phyloP scores from a whole-genome alignment of 345 rosid species.

The Gossypium rotundifolium region DNA sequence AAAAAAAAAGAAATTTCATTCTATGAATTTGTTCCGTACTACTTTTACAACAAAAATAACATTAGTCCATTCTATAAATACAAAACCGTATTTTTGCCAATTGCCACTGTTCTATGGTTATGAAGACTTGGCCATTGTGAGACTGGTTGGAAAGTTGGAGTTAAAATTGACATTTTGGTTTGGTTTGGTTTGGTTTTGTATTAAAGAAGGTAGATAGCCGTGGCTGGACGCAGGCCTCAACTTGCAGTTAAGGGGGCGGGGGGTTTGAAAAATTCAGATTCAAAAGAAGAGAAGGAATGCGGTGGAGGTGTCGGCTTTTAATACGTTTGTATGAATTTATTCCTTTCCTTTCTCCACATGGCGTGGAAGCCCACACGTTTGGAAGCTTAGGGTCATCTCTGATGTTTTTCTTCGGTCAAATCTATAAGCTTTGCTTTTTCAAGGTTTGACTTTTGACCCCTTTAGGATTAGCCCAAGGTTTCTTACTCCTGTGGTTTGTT shows the following conservation, averaged over 20 bases:
- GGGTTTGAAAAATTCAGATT: not conserved
- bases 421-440: not conserved
- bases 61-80: no score
- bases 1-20: no score
- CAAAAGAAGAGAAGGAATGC: no score
- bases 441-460: not conserved
- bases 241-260: not conserved
- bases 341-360: constrained; percentile 4
- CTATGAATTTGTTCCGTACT: no score
- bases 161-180: not conserved
- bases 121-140: no score
- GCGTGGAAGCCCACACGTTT: constrained; percentile 13
- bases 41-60: no score
- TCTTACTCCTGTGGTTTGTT: not conserved
- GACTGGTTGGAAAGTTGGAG: not conserved
- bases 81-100: no score
- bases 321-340: not conserved
- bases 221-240: not conserved
- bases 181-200: not conserved
- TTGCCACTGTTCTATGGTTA: no score
- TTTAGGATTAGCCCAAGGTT: not conserved
- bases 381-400: not conserved
- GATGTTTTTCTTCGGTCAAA: constrained; percentile 1
- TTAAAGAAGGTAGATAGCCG: not conserved
- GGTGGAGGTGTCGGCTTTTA: no score